phyloP scores from a whole-genome alignment of 495 filamentous ascomycete genomes.

The Hyaloscypha hepaticicola region DNA sequence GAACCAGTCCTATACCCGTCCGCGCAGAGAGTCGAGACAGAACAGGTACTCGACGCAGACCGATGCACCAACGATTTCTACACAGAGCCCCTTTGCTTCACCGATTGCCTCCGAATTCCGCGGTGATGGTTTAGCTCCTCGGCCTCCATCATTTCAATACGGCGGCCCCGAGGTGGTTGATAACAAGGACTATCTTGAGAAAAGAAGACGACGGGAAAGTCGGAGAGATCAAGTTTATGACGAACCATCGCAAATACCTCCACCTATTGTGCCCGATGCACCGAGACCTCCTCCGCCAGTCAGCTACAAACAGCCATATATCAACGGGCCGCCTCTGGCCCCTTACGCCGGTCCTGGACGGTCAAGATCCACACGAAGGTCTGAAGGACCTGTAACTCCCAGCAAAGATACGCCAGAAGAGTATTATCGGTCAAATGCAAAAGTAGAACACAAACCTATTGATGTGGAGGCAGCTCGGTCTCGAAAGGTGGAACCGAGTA shows the following conservation, averaged over 20 bases:
- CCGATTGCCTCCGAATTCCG: slow-evolving; percentile 48
- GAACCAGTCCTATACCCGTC: slow-evolving; percentile 40
- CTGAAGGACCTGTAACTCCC: slow-evolving; percentile 38
- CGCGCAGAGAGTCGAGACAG: slow-evolving; percentile 29
- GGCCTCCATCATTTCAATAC: slow-evolving; percentile 49
- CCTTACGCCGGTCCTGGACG: slow-evolving; percentile 31
- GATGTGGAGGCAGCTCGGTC: neutral
- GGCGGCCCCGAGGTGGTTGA: slow-evolving; percentile 29
- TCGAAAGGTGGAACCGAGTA: slow-evolving; percentile 8
- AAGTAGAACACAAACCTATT: slow-evolving; percentile 4
- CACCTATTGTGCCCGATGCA: slow-evolving; percentile 57
- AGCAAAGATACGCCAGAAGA: slow-evolving; percentile 19
- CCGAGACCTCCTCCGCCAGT: slow-evolving; percentile 54
- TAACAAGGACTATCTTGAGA: slow-evolving; percentile 46
- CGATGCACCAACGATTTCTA: slow-evolving; percentile 46
- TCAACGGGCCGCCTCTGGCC: slow-evolving; percentile 37
- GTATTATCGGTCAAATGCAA: slow-evolving; percentile 17
- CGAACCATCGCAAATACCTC: slow-evolving; percentile 37
- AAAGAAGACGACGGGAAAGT: slow-evolving; percentile 35
- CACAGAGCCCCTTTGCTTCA: slow-evolving; percentile 49
- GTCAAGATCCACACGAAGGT: slow-evolving; percentile 31
- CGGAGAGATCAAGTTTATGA: slow-evolving; percentile 36
- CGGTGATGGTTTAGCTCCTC: slow-evolving; percentile 46
- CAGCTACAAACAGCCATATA: slow-evolving; percentile 55
- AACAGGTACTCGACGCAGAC: slow-evolving; percentile 30